Conservation (phyloP, 495 filamentous ascomycete species). For the Delitschia confertaspora region DNA sequence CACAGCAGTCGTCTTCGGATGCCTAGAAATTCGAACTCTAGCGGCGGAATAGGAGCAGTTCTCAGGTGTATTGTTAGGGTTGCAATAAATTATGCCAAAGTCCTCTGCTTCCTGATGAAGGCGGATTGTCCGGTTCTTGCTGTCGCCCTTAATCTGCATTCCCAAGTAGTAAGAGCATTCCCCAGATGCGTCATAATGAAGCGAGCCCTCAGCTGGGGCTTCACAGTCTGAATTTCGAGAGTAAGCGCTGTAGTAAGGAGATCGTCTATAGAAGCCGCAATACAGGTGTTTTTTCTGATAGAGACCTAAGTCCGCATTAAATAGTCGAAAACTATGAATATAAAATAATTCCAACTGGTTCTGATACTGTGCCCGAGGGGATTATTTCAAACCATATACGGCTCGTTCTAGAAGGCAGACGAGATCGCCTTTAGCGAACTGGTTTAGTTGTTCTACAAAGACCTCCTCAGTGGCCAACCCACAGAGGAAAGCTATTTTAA, state of each 20-base stretch:
- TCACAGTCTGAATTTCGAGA: constrained; percentile 28
- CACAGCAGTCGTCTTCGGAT: constrained; percentile 1
- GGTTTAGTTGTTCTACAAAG: constrained; percentile 24
- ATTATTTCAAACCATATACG: constrained; percentile 40
- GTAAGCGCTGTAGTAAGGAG: constrained; percentile 30
- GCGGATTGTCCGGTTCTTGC: constrained; percentile 22
- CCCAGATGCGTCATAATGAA: constrained; percentile 36
- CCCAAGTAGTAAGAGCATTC: constrained; percentile 33
- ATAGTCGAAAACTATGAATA: constrained; percentile 27
- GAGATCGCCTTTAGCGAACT: constrained; percentile 16
- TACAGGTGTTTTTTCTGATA: constrained; percentile 28
- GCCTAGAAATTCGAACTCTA: no score
- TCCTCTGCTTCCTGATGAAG: constrained; percentile 28
- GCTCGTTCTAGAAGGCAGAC: constrained; percentile 21
- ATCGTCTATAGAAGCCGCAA: constrained; percentile 35
- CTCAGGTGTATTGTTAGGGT: constrained; percentile 7
- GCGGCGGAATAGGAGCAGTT: no score
- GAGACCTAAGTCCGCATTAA: constrained; percentile 26
- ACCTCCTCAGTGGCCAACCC: constrained; percentile 22
- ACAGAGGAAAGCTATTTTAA: constrained; percentile 33
- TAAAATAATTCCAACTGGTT: constrained; percentile 32
- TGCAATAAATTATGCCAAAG: constrained; percentile 18
- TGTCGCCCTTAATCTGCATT: constrained; percentile 28
- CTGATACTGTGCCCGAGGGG: constrained; percentile 35
- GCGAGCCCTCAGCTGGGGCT: constrained; percentile 21